A percentile compares a stretch with the other conserved stretches of the same genome.
Evolutionary conservation across 192 early-diverging fungal genomes (phyloP).

Genomic region (Entomortierella chlamydospora): DNA sequence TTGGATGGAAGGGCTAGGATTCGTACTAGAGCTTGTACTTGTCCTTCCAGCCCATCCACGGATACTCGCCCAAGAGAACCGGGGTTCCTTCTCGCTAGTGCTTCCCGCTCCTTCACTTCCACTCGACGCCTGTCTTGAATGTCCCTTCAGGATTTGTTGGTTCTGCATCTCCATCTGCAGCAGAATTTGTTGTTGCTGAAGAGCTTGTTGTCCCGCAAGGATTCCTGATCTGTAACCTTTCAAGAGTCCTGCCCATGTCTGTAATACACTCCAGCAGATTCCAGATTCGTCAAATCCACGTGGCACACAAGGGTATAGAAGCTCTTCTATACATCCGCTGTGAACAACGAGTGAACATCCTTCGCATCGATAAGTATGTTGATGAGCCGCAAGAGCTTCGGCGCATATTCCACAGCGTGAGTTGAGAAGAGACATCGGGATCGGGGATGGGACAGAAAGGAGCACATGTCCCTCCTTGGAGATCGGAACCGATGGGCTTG

Average conservation of each 20-base stretch:
- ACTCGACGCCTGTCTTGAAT: conserved; percentile 33
- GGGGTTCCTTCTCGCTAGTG: neutral
- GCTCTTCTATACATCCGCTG: conserved; percentile 59
- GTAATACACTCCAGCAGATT: conserved; percentile 74
- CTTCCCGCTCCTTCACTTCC: conserved; percentile 13
- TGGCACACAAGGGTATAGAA: conserved; percentile 68
- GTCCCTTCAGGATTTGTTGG: conserved; percentile 7
- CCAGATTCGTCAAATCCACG: conserved; percentile 76
- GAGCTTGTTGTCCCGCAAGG: conserved; percentile 37
- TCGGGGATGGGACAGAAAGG: conserved; percentile 7
- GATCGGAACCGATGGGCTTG: neutral
- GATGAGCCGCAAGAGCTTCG: conserved; percentile 9
- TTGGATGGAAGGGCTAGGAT: neutral
- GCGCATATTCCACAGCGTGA: conserved; percentile 43
- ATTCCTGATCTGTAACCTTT: conserved; percentile 76
- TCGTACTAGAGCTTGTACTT: conserved; percentile 1
- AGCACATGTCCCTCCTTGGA: conserved; percentile 37
- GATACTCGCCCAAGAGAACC: conserved; percentile 44
- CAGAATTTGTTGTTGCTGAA: conserved; percentile 24
- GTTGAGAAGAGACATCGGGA: conserved; percentile 12
- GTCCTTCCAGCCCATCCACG: conserved; percentile 35
- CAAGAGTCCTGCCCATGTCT: conserved; percentile 82
- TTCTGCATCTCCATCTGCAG: conserved; percentile 27
- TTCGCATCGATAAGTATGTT: conserved; percentile 36
- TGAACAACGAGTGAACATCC: conserved; percentile 63